Evolutionary conservation across 73 alveolate species (phyloP), one percentile per base, ranked within the genome.

Genomic region (Uronychia binucleata): DNA sequence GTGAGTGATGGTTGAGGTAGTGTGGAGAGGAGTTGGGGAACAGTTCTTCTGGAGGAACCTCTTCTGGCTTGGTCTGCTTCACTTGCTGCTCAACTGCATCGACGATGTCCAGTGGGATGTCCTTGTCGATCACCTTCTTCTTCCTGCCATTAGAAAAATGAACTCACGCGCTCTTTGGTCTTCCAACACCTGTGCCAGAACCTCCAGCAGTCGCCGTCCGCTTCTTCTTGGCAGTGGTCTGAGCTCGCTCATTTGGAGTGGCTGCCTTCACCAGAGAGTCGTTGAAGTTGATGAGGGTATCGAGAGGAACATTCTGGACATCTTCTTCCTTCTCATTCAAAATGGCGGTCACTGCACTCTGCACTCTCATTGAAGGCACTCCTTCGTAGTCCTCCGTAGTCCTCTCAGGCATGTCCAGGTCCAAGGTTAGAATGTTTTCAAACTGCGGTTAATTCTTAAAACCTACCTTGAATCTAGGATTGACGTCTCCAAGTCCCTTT

Each of bases 301-400:
- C 76, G 77, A 81, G 57, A 31, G 93, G 89, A 46, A 46, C 19
- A 30, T 58, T 83, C 28, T 59, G 75, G 11, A 77, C 34, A 25
- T 35, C 75, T 8, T 34, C 81, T 26, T 87, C 93, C 5, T 80
- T 86, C n/a, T 87, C 86, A n/a, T 87, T 78, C 27, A 87, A 67
- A 34, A 87, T 87, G 58, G 86, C 86, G n/a, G 57, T 34, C 27
- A 87, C 81, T 1, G 93, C 93, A n/a, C 46, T 34, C 31, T 80
- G 77, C 29, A 91, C 88, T 59, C 89, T 91, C 25, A 76, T 88
- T 0, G 96, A 88, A 26, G 89, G 85, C 75, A 88, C 74, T 13
- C 95, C 97, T 83, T 94, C 92, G 87, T 90, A 95, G 77, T 95
- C 98, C 78, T 93, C 97, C 26, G 98, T 95, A 32, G 96, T 93